Base-by-base conservation (phyloP, 2,329 filamentous ascomycete genomes). In the Clonostachys rhizophaga region DNA sequence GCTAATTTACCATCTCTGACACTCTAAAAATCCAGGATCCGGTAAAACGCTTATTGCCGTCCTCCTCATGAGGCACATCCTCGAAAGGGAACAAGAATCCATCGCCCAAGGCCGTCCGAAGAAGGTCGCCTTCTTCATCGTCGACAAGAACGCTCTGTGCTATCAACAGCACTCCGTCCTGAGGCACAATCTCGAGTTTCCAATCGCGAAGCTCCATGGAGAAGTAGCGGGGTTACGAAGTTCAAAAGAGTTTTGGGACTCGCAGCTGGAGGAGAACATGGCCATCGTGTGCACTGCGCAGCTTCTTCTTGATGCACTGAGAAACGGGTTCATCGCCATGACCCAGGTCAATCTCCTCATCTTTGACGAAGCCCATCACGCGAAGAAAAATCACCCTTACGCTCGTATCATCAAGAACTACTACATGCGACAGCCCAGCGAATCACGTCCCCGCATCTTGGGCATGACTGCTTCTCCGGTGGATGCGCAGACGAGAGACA, bases 381-480 rank as follows among this genome's bases (percentile, higher is more conserved):
- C 92, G 1, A 99, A 99, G 67, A 95, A 92, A 63, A 87, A 91
- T 45, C 94, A 99, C 58, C 79, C 89, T 0, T 99, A 96, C 60
- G 89, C 92, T 17, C 79, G 82, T 30, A 94, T 99, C 49, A 89
- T 99, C 67, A 91, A 88, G 56, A 87, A 95, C 49, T 91, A 89
- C 55, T 97, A 96, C 58, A 57, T 81, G 2, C 66, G 75, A 3
- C 24, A 30, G 24, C 24, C 24, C 24, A 70, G 75, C 33, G 55
- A 62, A 2, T 67, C 73, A 1, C 76, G 83, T 5, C 94, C 94
- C 5, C 86, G 84, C 36, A 84, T 99, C 17, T 87, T 99, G 54
- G 92, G 92, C 24, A 96, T 97, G 92, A 99, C 94, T 2, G 94
- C 94, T 8, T 97, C 94, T 0, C 94, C 94, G 1, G 86, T 96